Base-by-base conservation (phyloP, 2,329 filamentous ascomycete species). In the Claviceps lovelessii region DNA sequence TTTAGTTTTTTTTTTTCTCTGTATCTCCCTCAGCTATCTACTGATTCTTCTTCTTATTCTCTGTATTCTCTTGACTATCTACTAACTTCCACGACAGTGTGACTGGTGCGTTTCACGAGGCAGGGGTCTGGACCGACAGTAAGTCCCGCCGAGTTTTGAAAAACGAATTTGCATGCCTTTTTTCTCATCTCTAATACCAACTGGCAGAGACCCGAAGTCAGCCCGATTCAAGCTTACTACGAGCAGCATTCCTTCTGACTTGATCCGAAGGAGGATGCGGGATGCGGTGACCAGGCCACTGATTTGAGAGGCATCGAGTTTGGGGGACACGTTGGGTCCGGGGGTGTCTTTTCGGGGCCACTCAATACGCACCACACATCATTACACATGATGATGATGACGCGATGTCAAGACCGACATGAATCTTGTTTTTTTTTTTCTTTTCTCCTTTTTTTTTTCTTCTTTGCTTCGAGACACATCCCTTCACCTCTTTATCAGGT, bases 91-190 rank as follows among this genome's bases (percentile, higher is more conserved):
- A 10, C 35, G 54, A 17, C 55, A 76, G 73, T 76, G 75, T 58
- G 74, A 77, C 54, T 77, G 67, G 67, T 69, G 67, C 54, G 60
- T 66, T 49, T 67, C 63, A 44, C 63, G 66, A 54, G 67, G 67
- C n/a, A 67, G 67, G 13, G 66, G 67, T 48, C 62, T 68, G 28
- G 63, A 57, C 31, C 64, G 66, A 33, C 60, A 64, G 44, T 66
- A 56, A 52, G 52, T 54, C 29, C 33, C 29, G 29, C 19, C 52
- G 41, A 29, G 4, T 23, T 37, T 23, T 37, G 39, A 17, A 9
- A 8, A 13, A 7, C 19, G 1, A 33, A 31, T n/a, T 4, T 31
- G 5, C 3, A 50, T 19, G 9, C 23, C 23, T 23, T 23, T 28
- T 44, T 44, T 29, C 29, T 2, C 8, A 33, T 23, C 41, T 41